Conservation (phyloP, 2,329 filamentous ascomycete species). For the Cladosporium cucumerinum region DNA sequence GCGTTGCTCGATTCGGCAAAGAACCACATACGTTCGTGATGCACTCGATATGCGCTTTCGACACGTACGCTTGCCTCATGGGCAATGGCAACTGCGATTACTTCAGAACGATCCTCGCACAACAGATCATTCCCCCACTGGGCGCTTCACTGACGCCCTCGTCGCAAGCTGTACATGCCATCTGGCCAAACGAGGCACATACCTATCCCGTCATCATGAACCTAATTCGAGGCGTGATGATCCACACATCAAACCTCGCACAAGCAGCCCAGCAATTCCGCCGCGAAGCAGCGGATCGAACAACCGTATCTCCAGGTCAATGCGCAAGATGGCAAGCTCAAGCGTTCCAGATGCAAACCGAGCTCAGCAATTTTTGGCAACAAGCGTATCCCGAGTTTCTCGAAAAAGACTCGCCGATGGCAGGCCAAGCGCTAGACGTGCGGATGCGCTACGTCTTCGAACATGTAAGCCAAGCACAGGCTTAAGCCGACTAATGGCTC, state of each 20-base stretch:
- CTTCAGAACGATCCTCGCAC: conserved; percentile 45
- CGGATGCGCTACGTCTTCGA: conserved; percentile 37
- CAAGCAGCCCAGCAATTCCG: conserved; percentile 43
- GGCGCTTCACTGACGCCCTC: conserved; percentile 1
- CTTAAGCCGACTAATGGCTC: conserved; percentile 33
- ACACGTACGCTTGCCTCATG: conserved; percentile 54
- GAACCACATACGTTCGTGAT: conserved; percentile 52
- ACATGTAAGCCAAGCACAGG: conserved; percentile 44
- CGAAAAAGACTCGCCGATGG: conserved; percentile 20
- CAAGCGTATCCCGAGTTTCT: conserved; percentile 28
- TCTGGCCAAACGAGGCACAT: conserved; percentile 18
- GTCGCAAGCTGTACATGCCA: background rate
- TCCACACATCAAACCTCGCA: conserved; percentile 45
- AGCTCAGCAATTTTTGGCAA: conserved; percentile 31
- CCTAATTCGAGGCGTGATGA: conserved; percentile 45
- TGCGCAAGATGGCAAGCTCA: conserved; percentile 28
- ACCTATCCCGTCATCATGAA: conserved; percentile 40
- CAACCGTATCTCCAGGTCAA: conserved; percentile 21
- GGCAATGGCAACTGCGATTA: conserved; percentile 52
- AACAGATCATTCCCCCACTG: conserved; percentile 46
- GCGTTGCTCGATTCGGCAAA: conserved; percentile 25
- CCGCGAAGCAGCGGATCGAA: conserved; percentile 27
- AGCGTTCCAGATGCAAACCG: conserved; percentile 28
- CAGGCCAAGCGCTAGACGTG: conserved; percentile 33
- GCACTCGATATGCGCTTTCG: conserved; percentile 54